Percentiles rank a stretch among this genome's conserved stretches.
Evolutionary conservation across 1,284 basidiomycete genomes (phyloP).

Genomic region (Tausonia pullulans): DNA sequence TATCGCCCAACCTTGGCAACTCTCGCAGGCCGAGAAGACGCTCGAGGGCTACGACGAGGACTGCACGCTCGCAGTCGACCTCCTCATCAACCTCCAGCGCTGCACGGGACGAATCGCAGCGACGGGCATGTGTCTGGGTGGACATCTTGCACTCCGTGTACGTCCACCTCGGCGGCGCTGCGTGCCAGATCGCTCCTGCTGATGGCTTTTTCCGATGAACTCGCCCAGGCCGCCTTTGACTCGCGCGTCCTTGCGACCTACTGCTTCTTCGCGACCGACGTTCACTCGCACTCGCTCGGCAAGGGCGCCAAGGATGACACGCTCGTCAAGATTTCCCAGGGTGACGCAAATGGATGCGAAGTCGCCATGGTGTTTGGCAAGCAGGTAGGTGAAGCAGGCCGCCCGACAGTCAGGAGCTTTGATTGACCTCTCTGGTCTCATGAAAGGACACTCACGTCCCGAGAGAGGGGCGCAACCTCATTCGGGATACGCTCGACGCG

Average conservation of each 20-base stretch:
- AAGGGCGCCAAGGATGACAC: constrained; percentile 67
- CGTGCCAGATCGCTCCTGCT: neutral
- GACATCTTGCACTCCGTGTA: constrained; percentile 25
- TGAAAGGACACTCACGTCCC: constrained; percentile 75
- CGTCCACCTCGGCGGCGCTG: neutral
- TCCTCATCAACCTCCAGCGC: constrained; percentile 57
- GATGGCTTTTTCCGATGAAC: constrained; percentile 48
- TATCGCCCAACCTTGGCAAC: neutral
- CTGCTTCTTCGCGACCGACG: constrained; percentile 78
- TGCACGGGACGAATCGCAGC: constrained; percentile 78
- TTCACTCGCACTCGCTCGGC: constrained; percentile 75
- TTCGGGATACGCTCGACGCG: constrained; percentile 68
- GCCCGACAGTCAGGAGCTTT: neutral
- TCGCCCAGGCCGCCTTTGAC: constrained; percentile 67
- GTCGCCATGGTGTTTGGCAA: constrained; percentile 89
- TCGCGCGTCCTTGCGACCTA: constrained; percentile 67
- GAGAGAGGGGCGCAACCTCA: constrained; percentile 66
- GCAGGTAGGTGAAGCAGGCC: constrained; percentile 41
- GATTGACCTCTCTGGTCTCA: neutral
- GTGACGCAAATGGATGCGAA: constrained; percentile 65
- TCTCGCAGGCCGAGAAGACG: constrained; percentile 62
- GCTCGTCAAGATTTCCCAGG: constrained; percentile 54
- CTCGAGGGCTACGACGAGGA: constrained; percentile 78
- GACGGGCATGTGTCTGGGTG: constrained; percentile 39
- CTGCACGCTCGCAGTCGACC: constrained; percentile 59